Evolutionary conservation across 2,329 filamentous ascomycete genomes (phyloP), one percentile per base, ranked within the genome.

Genomic region (Periglandula ipomoeae): DNA sequence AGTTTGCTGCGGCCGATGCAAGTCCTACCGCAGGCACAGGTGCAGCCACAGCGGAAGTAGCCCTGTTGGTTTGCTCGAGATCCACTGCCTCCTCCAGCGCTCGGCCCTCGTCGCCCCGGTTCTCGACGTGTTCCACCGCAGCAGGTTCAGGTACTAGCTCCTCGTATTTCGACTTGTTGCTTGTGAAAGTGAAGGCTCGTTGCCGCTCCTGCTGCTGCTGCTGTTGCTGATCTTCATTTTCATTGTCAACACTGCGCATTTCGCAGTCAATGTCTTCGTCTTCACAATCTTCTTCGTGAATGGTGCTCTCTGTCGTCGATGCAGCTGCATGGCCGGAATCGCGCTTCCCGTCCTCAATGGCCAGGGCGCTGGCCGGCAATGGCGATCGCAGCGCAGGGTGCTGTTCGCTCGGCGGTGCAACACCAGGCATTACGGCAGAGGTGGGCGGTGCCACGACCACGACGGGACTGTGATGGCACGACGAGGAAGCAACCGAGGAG

Each of bases 311-410:
- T 22, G 56, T 55, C 1, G 52, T 52, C 11, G 59, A 57, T 23
- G 72, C 73, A 11, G 72, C 67, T 45, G 73, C 72, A 46, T 76
- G 69, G 7, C 71, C 74, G 22, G 77, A 81, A 56, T 81, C 77
- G 51, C 79, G 70, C 61, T 77, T 81, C 61, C 68, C 69, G 51
- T 68, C 65, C 51, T 73, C 67, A 13, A 61, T 55, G 39, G 55
- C 54, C 22, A 62, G 58, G 11, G 61, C 53, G 20, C 52, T 48
- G 19, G 52, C 48, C 9, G 59, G 27, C 9, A 51, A 27, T 5
- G 56, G 50, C 20, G 50, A 51, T 24, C 76, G 70, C 47, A 79
- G 67, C 15, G 75, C 72, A 19, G 76, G 76, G 55, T 79, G 76
- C 59, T 77, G 68, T 59, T 79, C 75, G 2, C 64, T 63, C 10